phyloP scores from a whole-genome alignment of 139 green algal species.

The Desmodesmus armatus region DNA sequence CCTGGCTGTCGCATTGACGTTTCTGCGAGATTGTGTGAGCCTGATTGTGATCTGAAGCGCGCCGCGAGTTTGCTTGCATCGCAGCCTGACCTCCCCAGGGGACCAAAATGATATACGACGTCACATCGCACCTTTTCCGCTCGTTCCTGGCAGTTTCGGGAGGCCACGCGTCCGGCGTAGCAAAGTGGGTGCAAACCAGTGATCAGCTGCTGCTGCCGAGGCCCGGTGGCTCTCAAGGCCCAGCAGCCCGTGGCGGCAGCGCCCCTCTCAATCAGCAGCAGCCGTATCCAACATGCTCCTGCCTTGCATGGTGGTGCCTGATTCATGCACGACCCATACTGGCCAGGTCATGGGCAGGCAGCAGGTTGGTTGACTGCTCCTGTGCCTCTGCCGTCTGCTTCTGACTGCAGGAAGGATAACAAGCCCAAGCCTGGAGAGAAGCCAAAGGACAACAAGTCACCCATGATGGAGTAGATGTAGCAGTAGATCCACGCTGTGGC shows the following conservation, averaged over 20 bases:
- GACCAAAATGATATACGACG: slow-evolving; percentile 44
- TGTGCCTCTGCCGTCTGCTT: not conserved
- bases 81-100: not conserved
- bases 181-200: not conserved
- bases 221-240: not conserved
- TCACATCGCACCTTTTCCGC: slow-evolving; percentile 15
- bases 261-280: not conserved
- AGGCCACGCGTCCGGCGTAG: not conserved
- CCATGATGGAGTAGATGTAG: slow-evolving; percentile 35
- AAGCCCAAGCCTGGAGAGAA: slow-evolving; percentile 40
- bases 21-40: too few species aligned
- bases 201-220: not conserved
- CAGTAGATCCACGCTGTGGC: not conserved
- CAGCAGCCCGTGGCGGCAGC: too few species aligned
- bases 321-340: not conserved
- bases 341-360: not conserved
- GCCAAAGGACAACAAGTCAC: slow-evolving; percentile 45
- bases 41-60: too few species aligned
- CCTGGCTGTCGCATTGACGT: too few species aligned
- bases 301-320: too few species aligned
- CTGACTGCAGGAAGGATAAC: slow-evolving; percentile 41
- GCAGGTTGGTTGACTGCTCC: not conserved
- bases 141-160: slow-evolving; percentile 27
- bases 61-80: not conserved
- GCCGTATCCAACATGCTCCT: not conserved